These are phyloP conservation scores for Citeromyces hawaiiensis DNA, from an alignment of 1,139 yeast genomes.

Conservation along the genomic window DNA sequence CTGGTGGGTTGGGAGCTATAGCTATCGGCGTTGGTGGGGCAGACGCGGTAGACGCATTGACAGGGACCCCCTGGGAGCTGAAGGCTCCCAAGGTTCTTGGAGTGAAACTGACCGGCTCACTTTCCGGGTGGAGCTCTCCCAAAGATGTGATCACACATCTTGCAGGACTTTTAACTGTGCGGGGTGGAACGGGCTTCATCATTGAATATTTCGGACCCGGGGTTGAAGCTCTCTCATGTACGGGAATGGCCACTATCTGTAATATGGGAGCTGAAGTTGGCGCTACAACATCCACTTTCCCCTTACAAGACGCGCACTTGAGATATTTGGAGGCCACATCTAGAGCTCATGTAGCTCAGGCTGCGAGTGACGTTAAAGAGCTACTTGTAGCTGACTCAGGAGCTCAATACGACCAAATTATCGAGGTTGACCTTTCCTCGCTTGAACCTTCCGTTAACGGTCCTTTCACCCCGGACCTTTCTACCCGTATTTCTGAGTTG, in stretches of 20 bases:
- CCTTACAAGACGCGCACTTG: conserved; percentile 84
- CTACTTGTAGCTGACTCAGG: conserved; percentile 87
- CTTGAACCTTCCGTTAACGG: conserved; percentile 98
- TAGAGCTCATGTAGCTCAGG: conserved; percentile 72
- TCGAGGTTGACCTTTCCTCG: conserved; percentile 88
- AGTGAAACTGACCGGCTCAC: conserved; percentile 89
- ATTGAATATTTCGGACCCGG: conserved; percentile 98
- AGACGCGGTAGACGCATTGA: conserved; percentile 97
- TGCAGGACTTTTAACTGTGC: conserved; percentile 95
- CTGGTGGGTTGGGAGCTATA: conserved; percentile 98
- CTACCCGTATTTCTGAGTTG: conserved; percentile 92
- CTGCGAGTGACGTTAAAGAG: conserved; percentile 61
- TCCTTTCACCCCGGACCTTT: conserved; percentile 98
- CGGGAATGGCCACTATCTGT: conserved; percentile 99
- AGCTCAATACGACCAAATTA: conserved; percentile 89
- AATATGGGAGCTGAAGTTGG: conserved; percentile 99
- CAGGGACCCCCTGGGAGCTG: conserved; percentile 93
- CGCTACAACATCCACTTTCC: conserved; percentile 98
- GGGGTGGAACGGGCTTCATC: conserved; percentile 98
- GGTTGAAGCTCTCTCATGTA: conserved; percentile 89
- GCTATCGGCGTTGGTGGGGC: conserved; percentile 99
- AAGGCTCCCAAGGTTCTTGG: conserved; percentile 97
- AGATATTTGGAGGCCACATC: conserved; percentile 83
- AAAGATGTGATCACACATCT: conserved; percentile 92
- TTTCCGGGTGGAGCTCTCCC: conserved; percentile 98